Base-by-base conservation (phyloP, 495 filamentous ascomycete genomes). In the Talaromyces proteolyticus region DNA sequence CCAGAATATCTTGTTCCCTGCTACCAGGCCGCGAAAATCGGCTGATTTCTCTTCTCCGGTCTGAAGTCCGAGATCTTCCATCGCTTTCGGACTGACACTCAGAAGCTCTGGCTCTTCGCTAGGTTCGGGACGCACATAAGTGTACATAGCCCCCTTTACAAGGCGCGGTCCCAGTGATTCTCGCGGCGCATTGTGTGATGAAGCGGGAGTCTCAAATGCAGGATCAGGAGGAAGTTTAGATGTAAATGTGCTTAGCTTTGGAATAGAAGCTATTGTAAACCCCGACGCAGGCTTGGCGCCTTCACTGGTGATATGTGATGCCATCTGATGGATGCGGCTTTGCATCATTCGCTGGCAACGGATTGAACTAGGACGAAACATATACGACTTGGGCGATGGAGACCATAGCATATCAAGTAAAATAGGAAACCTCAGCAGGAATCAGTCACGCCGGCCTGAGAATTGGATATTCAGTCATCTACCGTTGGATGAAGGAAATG, bases 181-280 rank as follows among this genome's bases (percentile, higher is more conserved):
- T 54, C 91, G 81, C 2, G 87, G 85, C 1, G 91, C 88, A 44
- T 82, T 78, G 61, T 94, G 87, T 4, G 91, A 95, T 41, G 70
- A 72, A 18, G 81, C 77, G 2, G 93, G 89, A 0, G 89, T 93
- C 16, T 88, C 84, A 65, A 90, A 96, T 11, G 76, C 65, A 21
- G 85, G 72, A 63, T 98, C 93, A 11, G 90, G 65, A 10, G 89
- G 86, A 11, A 95, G 78, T 22, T 79, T 84, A 5, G 78, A 81
- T 4, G 88, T 96, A 69, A 96, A 96, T 49, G 72, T 75, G 74
- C 86, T 89, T 38, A 89, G 87, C 66, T 95, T 96, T 20, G 88
- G 88, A 34, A 98, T 74, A 10, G 89, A 84, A 44, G 72, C 63
- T 26, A 95, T 70, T 21, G 88, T 65, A 23, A 56, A 44, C 44